Conservation (phyloP, 1,284 basidiomycete genomes). For the Fistulinella cinereoalba region DNA sequence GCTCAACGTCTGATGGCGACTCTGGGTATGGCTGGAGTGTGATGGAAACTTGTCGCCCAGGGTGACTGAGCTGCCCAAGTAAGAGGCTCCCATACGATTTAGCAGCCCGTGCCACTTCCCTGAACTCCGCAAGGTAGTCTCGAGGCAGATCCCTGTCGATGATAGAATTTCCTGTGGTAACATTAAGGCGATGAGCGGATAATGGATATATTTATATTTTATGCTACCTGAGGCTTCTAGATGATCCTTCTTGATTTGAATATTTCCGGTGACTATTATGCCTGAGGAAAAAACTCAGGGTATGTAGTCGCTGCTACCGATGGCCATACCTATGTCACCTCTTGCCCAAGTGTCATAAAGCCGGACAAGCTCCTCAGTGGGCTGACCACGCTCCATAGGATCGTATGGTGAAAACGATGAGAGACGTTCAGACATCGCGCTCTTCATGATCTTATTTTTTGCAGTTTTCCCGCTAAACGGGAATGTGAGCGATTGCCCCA, state of each 20-base stretch:
- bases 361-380: constrained; percentile 33
- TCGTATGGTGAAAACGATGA: constrained; percentile 33
- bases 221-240: constrained; percentile 34
- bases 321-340: constrained; percentile 32
- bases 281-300: constrained; percentile 15
- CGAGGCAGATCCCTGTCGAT: constrained; percentile 30
- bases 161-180: constrained; percentile 29
- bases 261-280: constrained; percentile 33
- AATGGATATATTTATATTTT: too few species aligned
- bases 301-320: not conserved
- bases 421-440: constrained; percentile 35
- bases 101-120: constrained; percentile 27
- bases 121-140: constrained; percentile 25
- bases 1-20: constrained; percentile 33
- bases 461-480: constrained; percentile 31
- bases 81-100: constrained; percentile 31
- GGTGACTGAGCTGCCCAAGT: constrained; percentile 33
- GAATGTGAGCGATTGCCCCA: constrained; percentile 27
- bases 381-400: constrained; percentile 29
- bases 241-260: constrained; percentile 35
- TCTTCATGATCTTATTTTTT: constrained; percentile 35
- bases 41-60: constrained; percentile 35
- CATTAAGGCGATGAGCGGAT: not conserved
- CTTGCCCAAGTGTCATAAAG: constrained; percentile 35
- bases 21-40: constrained; percentile 36